Evolutionary conservation across 768 basidiomycete species (phyloP), one percentile per base, ranked within the genome.

Genomic region (Dioszegia hungarica): DNA sequence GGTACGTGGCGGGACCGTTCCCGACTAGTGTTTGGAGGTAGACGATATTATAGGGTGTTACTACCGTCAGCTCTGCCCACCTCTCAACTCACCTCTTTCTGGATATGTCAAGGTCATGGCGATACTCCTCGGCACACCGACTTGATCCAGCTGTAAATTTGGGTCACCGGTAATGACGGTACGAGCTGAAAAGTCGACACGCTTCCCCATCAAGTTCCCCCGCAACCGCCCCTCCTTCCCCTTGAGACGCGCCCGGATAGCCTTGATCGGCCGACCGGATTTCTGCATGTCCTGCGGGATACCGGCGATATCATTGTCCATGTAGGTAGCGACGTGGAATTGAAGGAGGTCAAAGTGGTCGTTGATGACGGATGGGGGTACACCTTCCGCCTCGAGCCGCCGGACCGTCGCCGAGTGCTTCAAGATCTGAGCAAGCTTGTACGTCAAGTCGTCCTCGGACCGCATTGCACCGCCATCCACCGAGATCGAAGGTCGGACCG

Each of bases 131-230:
- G 95, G 95, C 1, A 99, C 95, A 39, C 95, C 95, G 58, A 99
- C 95, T 70, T 99, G 88, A 62, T 99, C 95, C 66, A 98, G 78
- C 68, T 93, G 88, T 58, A 99, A 72, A 78, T 98, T 98, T 5
- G 95, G 95, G 77, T 98, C 95, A 74, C 95, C 95, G 14, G 95
- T 98, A 73, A 99, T 99, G 68, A 99, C 95, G 17, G 94, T 99
- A 57, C 95, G 89, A 1, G 95, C 95, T 1, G 95, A 99, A 76
- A 98, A 98, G 71, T 98, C 95, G 53, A 99, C 95, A 77, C 95
- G 91, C 78, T 98, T 98, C 45, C 95, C 95, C 95, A 98, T 98
- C 77, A 99, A 74, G 75, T 98, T 99, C 31, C 95, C 95, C 76
- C 95, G 86, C 49, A 99, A 82, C 70, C 95, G 89, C 37, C 95